Percentiles rank a stretch among this genome's conserved stretches.
Conservation (phyloP, 176 grass and related monocot species). For the Cenchrus fungigraminus region DNA sequence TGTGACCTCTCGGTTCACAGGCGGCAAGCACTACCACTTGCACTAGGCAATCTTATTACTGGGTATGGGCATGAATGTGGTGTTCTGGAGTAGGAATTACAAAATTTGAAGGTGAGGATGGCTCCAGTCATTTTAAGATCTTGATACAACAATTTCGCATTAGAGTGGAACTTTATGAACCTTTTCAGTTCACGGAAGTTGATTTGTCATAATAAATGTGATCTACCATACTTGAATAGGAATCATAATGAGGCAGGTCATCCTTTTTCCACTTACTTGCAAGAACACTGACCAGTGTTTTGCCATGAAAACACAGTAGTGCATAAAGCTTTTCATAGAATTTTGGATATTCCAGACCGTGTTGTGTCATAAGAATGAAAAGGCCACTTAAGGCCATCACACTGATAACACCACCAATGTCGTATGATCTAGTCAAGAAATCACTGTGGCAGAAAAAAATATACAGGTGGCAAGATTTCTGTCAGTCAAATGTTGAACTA, state of each 20-base stretch:
- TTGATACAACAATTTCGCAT: background rate
- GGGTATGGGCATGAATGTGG: background rate
- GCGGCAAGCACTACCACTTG: no score
- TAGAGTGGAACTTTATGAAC: background rate
- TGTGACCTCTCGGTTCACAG: no score
- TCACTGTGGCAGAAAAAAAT: slow-evolving; percentile 65
- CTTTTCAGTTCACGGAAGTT: slow-evolving; percentile 11
- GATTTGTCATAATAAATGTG: slow-evolving; percentile 4
- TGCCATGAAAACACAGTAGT: slow-evolving; percentile 80
- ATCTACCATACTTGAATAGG: slow-evolving; percentile 4
- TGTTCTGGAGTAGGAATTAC: background rate
- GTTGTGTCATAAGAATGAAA: slow-evolving; percentile 95
- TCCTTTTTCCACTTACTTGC: slow-evolving; percentile 65
- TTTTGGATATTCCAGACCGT: slow-evolving; percentile 88
- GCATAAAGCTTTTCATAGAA: slow-evolving; percentile 97
- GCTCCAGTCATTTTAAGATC: background rate
- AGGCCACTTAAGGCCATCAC: slow-evolving; percentile 97
- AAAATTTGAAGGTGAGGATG: background rate
- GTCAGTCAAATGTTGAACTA: slow-evolving; percentile 21
- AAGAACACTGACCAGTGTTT: slow-evolving; percentile 90
- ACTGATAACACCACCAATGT: slow-evolving; percentile 97
- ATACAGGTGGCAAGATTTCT: slow-evolving; percentile 10
- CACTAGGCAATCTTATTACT: background rate
- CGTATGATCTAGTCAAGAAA: slow-evolving; percentile 98
- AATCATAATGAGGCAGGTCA: background rate